phyloP scores from a whole-genome alignment of 2,329 filamentous ascomycete genomes.

The Colletotrichum spaethianum region DNA sequence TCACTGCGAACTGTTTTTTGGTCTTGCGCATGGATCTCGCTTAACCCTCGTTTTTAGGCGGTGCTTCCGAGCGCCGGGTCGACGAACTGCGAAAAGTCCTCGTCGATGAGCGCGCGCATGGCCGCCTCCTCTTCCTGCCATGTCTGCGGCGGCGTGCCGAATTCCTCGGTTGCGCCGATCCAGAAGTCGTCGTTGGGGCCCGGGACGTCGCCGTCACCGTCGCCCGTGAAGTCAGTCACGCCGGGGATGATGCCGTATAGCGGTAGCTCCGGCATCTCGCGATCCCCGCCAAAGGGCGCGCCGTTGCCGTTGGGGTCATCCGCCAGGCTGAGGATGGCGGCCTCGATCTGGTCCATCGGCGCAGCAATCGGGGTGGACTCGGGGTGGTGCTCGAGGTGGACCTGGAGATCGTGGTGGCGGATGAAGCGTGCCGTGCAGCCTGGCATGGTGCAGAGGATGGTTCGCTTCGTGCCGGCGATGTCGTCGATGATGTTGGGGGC shows the following conservation, averaged over 20 bases:
- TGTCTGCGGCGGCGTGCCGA: slow-evolving; percentile 46
- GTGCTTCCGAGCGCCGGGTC: slow-evolving; percentile 38
- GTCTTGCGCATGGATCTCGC: not conserved
- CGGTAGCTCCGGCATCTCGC: slow-evolving; percentile 40
- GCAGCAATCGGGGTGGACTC: slow-evolving; percentile 30
- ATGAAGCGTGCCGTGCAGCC: slow-evolving; percentile 63
- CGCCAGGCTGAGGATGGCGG: slow-evolving; percentile 38
- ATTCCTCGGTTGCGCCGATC: slow-evolving; percentile 52
- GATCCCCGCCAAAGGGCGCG: slow-evolving; percentile 23
- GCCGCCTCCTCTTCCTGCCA: slow-evolving; percentile 62
- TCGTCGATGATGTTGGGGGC: slow-evolving; percentile 56
- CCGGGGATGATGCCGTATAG: slow-evolving; percentile 35
- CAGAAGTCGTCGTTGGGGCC: slow-evolving; percentile 44
- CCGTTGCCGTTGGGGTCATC: slow-evolving; percentile 35
- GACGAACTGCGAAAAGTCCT: slow-evolving; percentile 34
- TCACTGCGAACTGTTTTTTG: not conserved
- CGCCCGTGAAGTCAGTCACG: slow-evolving; percentile 19
- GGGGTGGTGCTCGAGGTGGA: slow-evolving; percentile 57
- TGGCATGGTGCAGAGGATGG: slow-evolving; percentile 57
- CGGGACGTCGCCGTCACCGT: slow-evolving; percentile 10
- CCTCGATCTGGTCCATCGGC: slow-evolving; percentile 38
- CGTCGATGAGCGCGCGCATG: slow-evolving; percentile 55
- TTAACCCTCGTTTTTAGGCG: slow-evolving; percentile 7
- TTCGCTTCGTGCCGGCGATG: slow-evolving; percentile 60
- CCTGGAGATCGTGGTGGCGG: slow-evolving; percentile 64